Evolutionary conservation across 495 filamentous ascomycete species (phyloP).

Genomic region (Pyronema omphalodes): DNA sequence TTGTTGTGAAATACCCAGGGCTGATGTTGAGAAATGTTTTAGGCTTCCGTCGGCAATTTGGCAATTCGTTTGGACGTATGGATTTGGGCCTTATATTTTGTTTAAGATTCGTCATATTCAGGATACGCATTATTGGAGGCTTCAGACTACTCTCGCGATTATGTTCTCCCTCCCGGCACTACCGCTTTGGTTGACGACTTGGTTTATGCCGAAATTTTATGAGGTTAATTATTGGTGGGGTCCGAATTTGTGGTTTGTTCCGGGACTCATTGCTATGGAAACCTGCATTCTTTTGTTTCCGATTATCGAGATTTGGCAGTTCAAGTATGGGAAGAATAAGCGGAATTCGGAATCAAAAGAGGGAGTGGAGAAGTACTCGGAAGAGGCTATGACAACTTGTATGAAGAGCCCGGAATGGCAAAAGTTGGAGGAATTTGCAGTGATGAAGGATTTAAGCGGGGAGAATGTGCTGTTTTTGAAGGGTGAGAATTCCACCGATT

Average conservation of each 20-base stretch:
- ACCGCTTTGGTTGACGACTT: constrained; percentile 19
- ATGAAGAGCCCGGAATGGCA: too few relatives aligned
- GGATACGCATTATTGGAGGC: constrained; percentile 19
- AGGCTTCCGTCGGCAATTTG: constrained; percentile 18
- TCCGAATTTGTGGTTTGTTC: constrained; percentile 27
- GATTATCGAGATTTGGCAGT: constrained; percentile 32
- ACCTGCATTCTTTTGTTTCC: constrained; percentile 37
- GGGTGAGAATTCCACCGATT: constrained; percentile 24
- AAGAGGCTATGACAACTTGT: too few relatives aligned
- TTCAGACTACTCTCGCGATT: constrained; percentile 21
- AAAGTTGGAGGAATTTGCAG: constrained; percentile 34
- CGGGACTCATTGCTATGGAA: constrained; percentile 35
- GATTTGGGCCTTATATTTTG: constrained; percentile 18
- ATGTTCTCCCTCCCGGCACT: constrained; percentile 13
- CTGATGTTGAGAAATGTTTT: not conserved
- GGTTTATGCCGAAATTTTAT: constrained; percentile 16
- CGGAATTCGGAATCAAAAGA: constrained; percentile 3
- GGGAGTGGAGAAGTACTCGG: too few relatives aligned
- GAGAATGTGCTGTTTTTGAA: constrained; percentile 46
- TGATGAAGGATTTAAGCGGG: constrained; percentile 39
- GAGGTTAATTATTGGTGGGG: constrained; percentile 19
- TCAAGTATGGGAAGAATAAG: constrained; percentile 16
- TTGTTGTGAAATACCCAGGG: not conserved
- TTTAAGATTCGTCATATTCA: constrained; percentile 22
- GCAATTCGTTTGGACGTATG: constrained; percentile 21